phyloP scores from a whole-genome alignment of 768 basidiomycete species.

The Lentinula raphanica region DNA sequence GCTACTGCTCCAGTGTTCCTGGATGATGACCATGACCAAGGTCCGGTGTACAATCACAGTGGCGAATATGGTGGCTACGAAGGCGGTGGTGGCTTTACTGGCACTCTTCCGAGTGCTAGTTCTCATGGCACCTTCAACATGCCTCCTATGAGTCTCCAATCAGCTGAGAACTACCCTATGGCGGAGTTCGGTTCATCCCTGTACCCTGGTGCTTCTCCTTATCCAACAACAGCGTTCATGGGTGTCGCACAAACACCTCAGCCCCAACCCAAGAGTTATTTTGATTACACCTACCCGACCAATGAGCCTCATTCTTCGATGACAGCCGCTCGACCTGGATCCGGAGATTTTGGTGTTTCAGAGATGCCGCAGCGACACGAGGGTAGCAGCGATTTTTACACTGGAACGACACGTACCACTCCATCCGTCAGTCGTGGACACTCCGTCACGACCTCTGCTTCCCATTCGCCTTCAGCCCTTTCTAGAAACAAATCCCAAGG shows the following conservation, averaged over 20 bases:
- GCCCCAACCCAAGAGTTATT: not conserved
- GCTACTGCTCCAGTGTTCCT: not conserved
- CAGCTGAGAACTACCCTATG: conserved; percentile 1
- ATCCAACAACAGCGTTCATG: not conserved
- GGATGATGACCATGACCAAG: conserved; percentile 2
- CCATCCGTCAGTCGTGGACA: not conserved
- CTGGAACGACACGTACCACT: not conserved
- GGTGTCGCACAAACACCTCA: not conserved
- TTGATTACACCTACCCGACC: not conserved
- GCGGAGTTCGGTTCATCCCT: not conserved
- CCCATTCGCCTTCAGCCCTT: not conserved
- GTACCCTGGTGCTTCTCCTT: not conserved
- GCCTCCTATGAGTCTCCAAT: not conserved
- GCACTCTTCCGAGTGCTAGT: not conserved
- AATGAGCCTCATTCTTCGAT: not conserved
- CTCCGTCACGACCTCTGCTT: not conserved
- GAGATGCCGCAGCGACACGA: not conserved
- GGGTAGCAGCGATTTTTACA: not conserved
- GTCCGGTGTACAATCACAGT: not conserved
- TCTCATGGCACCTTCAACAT: conserved; percentile 2
- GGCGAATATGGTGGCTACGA: not conserved
- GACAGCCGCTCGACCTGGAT: not conserved
- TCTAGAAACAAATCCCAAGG: conserved; percentile 1
- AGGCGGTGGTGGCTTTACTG: not conserved
- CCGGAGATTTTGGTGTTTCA: not conserved